phyloP scores from a whole-genome alignment of 1,284 basidiomycete species.

The Pterula multifida region DNA sequence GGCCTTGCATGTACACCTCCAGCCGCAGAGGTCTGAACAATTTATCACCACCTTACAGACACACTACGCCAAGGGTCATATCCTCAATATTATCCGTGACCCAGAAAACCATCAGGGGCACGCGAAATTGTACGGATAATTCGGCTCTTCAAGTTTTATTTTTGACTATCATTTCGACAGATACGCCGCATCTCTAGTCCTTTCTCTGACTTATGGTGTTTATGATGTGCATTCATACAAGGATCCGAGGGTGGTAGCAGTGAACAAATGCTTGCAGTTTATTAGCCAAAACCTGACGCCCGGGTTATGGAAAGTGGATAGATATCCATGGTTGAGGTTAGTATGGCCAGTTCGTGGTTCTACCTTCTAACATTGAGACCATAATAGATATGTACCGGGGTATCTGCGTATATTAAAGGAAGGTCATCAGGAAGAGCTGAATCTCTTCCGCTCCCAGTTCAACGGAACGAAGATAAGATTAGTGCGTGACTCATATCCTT shows the following conservation, averaged over 20 bases:
- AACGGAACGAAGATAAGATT: constrained; percentile 29
- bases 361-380: background rate
- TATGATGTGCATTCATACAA: constrained; percentile 31
- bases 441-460: constrained; percentile 39
- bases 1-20: constrained; percentile 25
- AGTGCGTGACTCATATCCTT: too few relatives aligned
- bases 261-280: constrained; percentile 34
- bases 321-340: constrained; percentile 41
- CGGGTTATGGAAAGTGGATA: constrained; percentile 46
- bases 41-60: constrained; percentile 22
- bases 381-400: constrained; percentile 30
- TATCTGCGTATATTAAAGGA: constrained; percentile 20
- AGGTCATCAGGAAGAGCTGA: constrained; percentile 45
- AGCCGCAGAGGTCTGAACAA: constrained; percentile 18
- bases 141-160: background rate
- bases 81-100: constrained; percentile 24
- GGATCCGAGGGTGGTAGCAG: constrained; percentile 43
- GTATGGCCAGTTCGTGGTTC: constrained; percentile 6
- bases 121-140: constrained; percentile 15
- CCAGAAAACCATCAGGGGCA: constrained; percentile 23
- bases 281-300: constrained; percentile 40
- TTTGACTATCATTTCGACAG: constrained; percentile 18
- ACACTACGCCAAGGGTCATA: constrained; percentile 20
- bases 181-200: constrained; percentile 51
- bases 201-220: constrained; percentile 57